phyloP scores from a whole-genome alignment of 75 land plant species.

The Sequoia sempervirens region DNA sequence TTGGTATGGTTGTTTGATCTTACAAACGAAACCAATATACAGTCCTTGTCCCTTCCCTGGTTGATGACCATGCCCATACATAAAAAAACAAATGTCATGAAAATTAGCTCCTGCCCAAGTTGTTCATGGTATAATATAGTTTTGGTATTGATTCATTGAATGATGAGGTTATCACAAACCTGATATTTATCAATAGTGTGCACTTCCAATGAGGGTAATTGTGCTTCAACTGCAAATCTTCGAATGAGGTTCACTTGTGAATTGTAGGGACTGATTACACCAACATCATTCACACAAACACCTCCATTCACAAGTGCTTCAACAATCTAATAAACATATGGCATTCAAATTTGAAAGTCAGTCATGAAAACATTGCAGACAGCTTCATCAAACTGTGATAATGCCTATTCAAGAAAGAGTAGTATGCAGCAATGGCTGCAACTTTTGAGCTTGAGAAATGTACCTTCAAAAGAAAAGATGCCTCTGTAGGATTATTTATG shows the following conservation, averaged over 20 bases:
- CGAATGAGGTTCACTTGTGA: slow-evolving; percentile 66
- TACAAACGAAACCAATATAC: slow-evolving; percentile 78
- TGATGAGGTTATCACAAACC: slow-evolving; percentile 25
- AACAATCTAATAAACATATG: slow-evolving; percentile 27
- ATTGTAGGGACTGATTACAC: slow-evolving; percentile 87
- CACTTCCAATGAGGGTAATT: slow-evolving; percentile 48
- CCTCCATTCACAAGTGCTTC: slow-evolving; percentile 38
- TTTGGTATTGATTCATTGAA: background rate
- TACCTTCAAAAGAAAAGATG: slow-evolving; percentile 50
- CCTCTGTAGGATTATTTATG: slow-evolving; percentile 59
- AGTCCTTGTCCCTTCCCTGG: slow-evolving; percentile 91
- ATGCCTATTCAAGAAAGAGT: background rate
- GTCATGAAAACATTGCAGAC: background rate
- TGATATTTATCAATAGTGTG: slow-evolving; percentile 91
- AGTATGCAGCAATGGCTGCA: background rate
- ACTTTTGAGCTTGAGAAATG: background rate
- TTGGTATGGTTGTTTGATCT: slow-evolving; percentile 50
- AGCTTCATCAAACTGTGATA: background rate
- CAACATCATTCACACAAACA: slow-evolving; percentile 43
- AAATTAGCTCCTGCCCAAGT: background rate
- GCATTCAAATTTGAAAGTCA: background rate
- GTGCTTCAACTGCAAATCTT: slow-evolving; percentile 14
- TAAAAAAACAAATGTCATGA: background rate
- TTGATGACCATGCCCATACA: slow-evolving; percentile 1
- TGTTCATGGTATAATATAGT: background rate